Percentiles rank a stretch among this genome's conserved stretches.
Conservation (phyloP, 225 moss, liverwort and hornwort genomes). For the Pseudisothecium myosuroides region DNA sequence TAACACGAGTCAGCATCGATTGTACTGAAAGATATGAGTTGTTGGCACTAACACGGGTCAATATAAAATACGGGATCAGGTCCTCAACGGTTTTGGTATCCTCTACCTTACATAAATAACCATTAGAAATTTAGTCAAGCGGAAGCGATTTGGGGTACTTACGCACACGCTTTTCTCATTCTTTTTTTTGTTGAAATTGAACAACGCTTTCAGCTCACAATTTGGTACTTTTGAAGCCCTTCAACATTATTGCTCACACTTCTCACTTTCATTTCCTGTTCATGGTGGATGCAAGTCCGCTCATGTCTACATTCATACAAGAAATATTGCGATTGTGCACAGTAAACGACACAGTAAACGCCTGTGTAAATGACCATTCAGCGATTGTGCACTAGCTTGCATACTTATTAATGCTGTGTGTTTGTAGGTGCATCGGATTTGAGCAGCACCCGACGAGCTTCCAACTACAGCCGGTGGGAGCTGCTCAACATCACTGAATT, state of each 20-base stretch:
- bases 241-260: not conserved
- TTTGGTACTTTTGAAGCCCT: not conserved
- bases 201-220: not conserved
- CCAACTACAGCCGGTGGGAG: slow-evolving; percentile 44
- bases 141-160: not conserved
- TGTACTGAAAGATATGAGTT: not conserved
- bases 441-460: slow-evolving; percentile 9
- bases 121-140: not conserved
- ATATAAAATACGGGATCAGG: not conserved
- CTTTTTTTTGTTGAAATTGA: not conserved
- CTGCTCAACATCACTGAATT: slow-evolving; percentile 5
- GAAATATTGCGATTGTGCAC: no score
- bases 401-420: not conserved
- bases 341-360: no score
- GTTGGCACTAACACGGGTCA: not conserved
- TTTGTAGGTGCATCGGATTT: slow-evolving; percentile 17
- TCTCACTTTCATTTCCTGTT: no score
- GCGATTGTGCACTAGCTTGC: not conserved
- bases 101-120: no score
- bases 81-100: not conserved
- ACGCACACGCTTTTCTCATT: not conserved
- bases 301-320: not conserved
- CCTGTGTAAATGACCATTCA: no score
- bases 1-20: not conserved
- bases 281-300: not conserved